Evolutionary conservation across 805 yeast genomes (phyloP).

Genomic region (Saturnispora sekii): DNA sequence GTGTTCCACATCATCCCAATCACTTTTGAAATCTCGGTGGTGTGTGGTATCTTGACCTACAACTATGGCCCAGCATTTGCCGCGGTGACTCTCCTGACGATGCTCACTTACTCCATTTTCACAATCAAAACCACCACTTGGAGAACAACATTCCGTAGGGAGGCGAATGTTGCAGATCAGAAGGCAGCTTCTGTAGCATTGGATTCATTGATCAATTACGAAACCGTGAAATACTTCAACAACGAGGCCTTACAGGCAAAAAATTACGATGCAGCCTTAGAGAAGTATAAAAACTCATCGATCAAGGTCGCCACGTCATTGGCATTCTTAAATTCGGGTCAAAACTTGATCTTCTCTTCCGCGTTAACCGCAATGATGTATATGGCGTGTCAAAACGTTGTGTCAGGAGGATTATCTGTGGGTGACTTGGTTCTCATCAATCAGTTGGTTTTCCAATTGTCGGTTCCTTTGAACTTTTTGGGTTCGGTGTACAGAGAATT

Average conservation of each 20-base stretch:
- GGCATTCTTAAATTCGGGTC: slow-evolving; percentile 72
- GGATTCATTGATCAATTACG: slow-evolving; percentile 89
- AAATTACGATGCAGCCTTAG: slow-evolving; percentile 71
- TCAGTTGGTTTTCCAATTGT: slow-evolving; percentile 90
- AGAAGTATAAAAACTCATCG: slow-evolving; percentile 62
- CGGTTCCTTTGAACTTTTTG: slow-evolving; percentile 87
- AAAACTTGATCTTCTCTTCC: slow-evolving; percentile 68
- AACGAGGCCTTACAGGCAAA: slow-evolving; percentile 72
- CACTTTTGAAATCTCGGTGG: slow-evolving; percentile 83
- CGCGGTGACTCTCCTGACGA: slow-evolving; percentile 75
- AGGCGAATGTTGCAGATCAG: slow-evolving; percentile 89
- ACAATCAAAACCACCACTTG: slow-evolving; percentile 92
- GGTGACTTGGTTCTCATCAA: slow-evolving; percentile 93
- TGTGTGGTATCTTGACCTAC: slow-evolving; percentile 87
- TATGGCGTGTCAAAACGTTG: slow-evolving; percentile 94
- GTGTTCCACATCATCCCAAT: slow-evolving; percentile 96
- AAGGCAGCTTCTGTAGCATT: slow-evolving; percentile 91
- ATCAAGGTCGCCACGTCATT: slow-evolving; percentile 78
- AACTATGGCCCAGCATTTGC: slow-evolving; percentile 88
- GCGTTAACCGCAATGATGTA: slow-evolving; percentile 97
- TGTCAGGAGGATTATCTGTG: slow-evolving; percentile 70
- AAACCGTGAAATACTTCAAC: slow-evolving; percentile 89
- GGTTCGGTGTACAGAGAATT: slow-evolving; percentile 95
- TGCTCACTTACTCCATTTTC: slow-evolving; percentile 80
- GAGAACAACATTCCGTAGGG: slow-evolving; percentile 87